Evolutionary conservation across 192 early-diverging fungal species (phyloP), one percentile per base, ranked within the genome.

Genomic region (Physocladia obscura): DNA sequence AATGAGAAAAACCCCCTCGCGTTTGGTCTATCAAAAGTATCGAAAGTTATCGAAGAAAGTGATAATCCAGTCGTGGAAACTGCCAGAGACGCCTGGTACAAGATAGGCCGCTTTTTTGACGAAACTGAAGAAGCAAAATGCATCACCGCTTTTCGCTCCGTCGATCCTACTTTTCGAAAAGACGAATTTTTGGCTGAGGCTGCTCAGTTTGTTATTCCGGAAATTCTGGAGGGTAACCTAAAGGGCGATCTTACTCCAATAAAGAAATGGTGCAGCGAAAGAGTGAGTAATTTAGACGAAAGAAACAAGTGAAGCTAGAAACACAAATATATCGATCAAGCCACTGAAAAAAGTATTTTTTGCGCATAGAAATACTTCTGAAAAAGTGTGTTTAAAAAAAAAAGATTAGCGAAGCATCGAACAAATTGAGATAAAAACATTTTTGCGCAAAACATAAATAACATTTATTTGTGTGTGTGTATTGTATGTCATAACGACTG

Each of bases 211-310:
- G 93, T 94, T 58, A 82, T 99, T 73, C 96, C 97, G 6, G 97
- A 99, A 72, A 80, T 99, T 56, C 86, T 98, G 74, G 97, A 99
- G 62, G 96, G 94, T 0, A 94, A 96, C 49, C 75, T 99, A 57
- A 91, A 89, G 65, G 87, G 90, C 34, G 50, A 71, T 37, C 49
- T 71, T 21, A 89, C 84, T 62, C 90, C 90, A 3, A 83, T 99
- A 47, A 86, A 88, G 73, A 77, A 89, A 52, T 99, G 97, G 96
- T 96, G 95, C 82, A 93, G 91, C 11, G 97, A 99, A 80, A 90
- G 88, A 64, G 91, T 62, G 38, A 48, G 21, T 21, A 3, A 47
- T 62, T 27, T n/a, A n/a, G 27, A 62, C 17, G 6, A 21, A n/a
- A 3, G 60, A 39, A 35, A 47, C 24, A n/a, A n/a, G n/a, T n/a